These are phyloP conservation scores for Mucor lusitanicus DNA, from an alignment of 371 early-diverging fungal genomes.

Conservation along the genomic window DNA sequence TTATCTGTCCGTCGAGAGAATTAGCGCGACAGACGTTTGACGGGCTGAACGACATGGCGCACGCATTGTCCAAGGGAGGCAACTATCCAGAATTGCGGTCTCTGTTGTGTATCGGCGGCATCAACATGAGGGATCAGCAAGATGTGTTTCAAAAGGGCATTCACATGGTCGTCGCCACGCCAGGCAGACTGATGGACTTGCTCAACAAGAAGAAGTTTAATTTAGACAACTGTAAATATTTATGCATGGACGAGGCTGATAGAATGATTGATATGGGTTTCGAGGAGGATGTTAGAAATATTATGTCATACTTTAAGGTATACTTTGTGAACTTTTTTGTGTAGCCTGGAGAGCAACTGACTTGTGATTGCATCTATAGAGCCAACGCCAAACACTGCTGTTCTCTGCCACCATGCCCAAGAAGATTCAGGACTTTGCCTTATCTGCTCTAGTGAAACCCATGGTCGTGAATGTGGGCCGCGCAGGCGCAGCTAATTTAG, in stretches of 20 bases:
- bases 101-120: conserved; percentile 94
- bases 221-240: conserved; percentile 76
- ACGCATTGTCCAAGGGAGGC: conserved; percentile 60
- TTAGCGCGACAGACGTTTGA: conserved; percentile 88
- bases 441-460: conserved; percentile 85
- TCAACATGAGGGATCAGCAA: conserved; percentile 86
- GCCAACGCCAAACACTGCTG: conserved; percentile 86
- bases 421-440: conserved; percentile 95
- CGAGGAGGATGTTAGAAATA: conserved; percentile 92
- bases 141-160: conserved; percentile 67
- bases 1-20: conserved; percentile 89
- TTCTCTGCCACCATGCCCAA: conserved; percentile 98
- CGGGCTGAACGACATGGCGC: conserved; percentile 66
- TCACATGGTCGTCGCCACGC: conserved; percentile 93
- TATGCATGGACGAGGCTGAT: conserved; percentile 99
- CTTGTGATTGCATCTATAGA: conserved; percentile 14
- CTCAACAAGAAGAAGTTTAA: conserved; percentile 82
- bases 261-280: conserved; percentile 98
- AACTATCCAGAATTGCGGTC: conserved; percentile 77
- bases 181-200: conserved; percentile 91
- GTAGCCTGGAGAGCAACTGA: not conserved
- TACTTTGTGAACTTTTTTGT: not conserved
- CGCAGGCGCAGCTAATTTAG: conserved; percentile 96
- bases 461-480: conserved; percentile 98
- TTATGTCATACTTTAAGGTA: conserved; percentile 90